Conservation (phyloP, 2,329 filamentous ascomycete species). For the Paecilomyces sp. region DNA sequence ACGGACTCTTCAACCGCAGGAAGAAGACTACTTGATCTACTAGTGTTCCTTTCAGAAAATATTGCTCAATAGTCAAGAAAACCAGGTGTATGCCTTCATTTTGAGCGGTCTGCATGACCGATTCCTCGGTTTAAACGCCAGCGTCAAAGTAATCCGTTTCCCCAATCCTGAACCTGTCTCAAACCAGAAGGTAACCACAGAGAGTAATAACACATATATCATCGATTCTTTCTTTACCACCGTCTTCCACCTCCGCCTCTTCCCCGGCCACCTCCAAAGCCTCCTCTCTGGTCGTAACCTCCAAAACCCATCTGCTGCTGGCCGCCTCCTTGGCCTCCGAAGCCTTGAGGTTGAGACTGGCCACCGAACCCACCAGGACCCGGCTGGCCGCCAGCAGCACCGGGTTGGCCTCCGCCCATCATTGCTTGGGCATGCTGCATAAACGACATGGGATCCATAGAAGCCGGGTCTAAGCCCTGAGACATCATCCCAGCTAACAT, state of each 20-base stretch:
- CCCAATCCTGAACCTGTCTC: not conserved
- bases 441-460: conserved; percentile 48
- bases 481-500: conserved; percentile 51
- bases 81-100: not conserved
- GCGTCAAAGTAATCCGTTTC: not conserved
- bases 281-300: conserved; percentile 33
- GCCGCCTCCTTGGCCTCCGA: conserved; percentile 26
- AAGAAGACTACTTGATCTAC: not conserved
- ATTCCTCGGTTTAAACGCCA: conserved; percentile 1
- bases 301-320: conserved; percentile 37
- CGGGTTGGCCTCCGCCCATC: conserved; percentile 37
- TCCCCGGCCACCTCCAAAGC: conserved; percentile 29
- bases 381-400: conserved; percentile 28
- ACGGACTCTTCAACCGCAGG: not conserved
- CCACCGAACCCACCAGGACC: conserved; percentile 27
- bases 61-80: not conserved
- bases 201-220: conserved; percentile 7
- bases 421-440: conserved; percentile 48
- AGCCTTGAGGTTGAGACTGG: conserved; percentile 24
- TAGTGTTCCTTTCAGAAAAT: not conserved
- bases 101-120: not conserved
- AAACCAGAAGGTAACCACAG: conserved; percentile 1
- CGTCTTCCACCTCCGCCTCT: conserved; percentile 27
- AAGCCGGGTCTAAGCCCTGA: conserved; percentile 46
- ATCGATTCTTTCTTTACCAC: conserved; percentile 21